phyloP scores from a whole-genome alignment of 1,284 basidiomycete species.

The Papiliotrema fonsecae region DNA sequence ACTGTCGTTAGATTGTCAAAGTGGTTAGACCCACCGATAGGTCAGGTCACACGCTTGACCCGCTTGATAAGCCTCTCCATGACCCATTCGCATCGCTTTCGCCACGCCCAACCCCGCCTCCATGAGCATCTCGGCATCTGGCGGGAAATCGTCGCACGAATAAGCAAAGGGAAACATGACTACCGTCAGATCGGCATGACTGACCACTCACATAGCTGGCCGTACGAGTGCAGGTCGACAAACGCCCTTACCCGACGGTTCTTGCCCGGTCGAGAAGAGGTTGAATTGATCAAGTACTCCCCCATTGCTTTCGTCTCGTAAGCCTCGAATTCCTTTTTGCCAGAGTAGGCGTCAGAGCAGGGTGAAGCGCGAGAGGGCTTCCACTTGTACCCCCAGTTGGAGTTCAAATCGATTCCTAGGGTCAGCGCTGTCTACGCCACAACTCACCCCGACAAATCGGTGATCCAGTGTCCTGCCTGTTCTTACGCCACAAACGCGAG shows the following conservation, averaged over 20 bases:
- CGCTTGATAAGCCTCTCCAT: conserved; percentile 58
- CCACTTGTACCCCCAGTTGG: conserved; percentile 59
- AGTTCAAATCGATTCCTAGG: conserved; percentile 73
- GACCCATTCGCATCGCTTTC: conserved; percentile 57
- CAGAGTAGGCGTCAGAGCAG: conserved; percentile 70
- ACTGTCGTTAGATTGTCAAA: conserved; percentile 8
- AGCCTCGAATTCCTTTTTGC: conserved; percentile 65
- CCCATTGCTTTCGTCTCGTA: conserved; percentile 71
- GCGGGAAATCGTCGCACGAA: conserved; percentile 62
- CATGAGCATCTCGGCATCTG: conserved; percentile 74
- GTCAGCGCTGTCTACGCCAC: conserved; percentile 4
- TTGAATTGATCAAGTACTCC: conserved; percentile 56
- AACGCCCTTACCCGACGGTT: conserved; percentile 54
- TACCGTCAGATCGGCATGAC: conserved; percentile 9
- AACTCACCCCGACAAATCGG: conserved; percentile 46
- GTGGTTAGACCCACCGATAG: conserved; percentile 53
- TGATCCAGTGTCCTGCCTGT: conserved; percentile 55
- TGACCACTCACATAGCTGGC: conserved; percentile 64
- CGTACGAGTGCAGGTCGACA: conserved; percentile 74
- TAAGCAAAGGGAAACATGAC: conserved; percentile 67
- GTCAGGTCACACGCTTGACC: conserved; percentile 65
- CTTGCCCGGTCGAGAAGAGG: conserved; percentile 26
- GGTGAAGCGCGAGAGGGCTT: conserved; percentile 37
- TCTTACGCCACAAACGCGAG: conserved; percentile 80
- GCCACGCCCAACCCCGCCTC: conserved; percentile 71